phyloP scores from a whole-genome alignment of 495 filamentous ascomycete species.

The Trypethelium eluteriae region DNA sequence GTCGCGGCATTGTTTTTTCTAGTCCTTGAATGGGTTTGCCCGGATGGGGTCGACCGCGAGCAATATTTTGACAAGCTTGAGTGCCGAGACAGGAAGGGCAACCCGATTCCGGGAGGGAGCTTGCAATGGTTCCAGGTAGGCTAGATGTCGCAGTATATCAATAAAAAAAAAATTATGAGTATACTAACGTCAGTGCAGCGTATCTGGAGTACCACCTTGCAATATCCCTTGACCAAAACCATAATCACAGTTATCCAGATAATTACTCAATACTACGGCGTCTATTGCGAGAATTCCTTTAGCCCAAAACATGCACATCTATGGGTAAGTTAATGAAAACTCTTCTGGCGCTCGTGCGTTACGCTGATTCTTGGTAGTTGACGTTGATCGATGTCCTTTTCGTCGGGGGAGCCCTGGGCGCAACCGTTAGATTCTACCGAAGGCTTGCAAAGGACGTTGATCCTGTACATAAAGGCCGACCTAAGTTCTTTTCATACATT shows the following conservation, averaged over 20 bases:
- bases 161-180: not conserved
- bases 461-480: constrained; percentile 1
- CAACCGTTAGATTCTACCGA: constrained; percentile 16
- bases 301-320: constrained; percentile 19
- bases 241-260: constrained; percentile 18
- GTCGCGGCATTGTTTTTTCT: constrained; percentile 22
- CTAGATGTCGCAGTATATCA: no score
- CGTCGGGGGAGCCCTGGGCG: constrained; percentile 20
- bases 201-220: constrained; percentile 13
- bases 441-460: constrained; percentile 14
- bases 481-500: constrained; percentile 17
- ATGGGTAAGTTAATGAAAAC: not conserved
- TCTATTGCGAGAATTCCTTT: constrained; percentile 22
- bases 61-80: constrained; percentile 18
- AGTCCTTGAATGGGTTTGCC: constrained; percentile 21
- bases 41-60: constrained; percentile 20
- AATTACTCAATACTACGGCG: constrained; percentile 18
- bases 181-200: constrained; percentile 1
- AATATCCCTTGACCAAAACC: constrained; percentile 18
- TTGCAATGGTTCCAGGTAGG: constrained; percentile 20
- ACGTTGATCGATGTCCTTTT: constrained; percentile 16
- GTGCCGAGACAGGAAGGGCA: constrained; percentile 16
- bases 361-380: not conserved
- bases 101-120: constrained; percentile 15
- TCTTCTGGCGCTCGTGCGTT: not conserved